A percentile compares a stretch with the other conserved stretches of the same genome.
These are phyloP conservation scores for Ceraceosorus guamensis DNA, from an alignment of 1,284 basidiomycete genomes.

Conservation along the genomic window DNA sequence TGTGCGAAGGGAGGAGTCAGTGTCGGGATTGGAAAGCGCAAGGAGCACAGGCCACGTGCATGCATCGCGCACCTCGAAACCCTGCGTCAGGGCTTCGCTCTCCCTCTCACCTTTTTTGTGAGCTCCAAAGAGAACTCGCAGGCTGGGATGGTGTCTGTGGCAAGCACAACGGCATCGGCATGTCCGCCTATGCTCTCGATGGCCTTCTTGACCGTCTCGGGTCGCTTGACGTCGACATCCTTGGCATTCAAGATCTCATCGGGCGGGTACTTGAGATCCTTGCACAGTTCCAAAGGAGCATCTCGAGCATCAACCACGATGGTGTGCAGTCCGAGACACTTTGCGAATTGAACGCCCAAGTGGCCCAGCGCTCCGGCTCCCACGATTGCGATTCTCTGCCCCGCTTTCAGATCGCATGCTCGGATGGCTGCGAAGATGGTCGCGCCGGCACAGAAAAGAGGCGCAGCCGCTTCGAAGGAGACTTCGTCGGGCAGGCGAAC, in stretches of 20 bases:
- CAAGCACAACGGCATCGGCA: constrained; percentile 10
- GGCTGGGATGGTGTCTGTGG: constrained; percentile 14
- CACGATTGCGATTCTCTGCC: constrained; percentile 8
- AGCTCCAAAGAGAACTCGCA: constrained; percentile 10
- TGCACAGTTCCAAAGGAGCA: constrained; percentile 12
- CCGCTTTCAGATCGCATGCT: constrained; percentile 4
- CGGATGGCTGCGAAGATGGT: constrained; percentile 13
- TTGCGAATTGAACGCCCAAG: constrained; percentile 7
- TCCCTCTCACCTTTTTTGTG: constrained; percentile 6
- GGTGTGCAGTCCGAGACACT: constrained; percentile 5
- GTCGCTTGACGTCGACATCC: constrained; percentile 4
- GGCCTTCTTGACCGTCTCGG: constrained; percentile 1
- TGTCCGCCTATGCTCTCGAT: constrained; percentile 5
- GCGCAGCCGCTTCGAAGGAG: constrained; percentile 11
- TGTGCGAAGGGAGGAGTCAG: not conserved
- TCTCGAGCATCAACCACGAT: constrained; percentile 9
- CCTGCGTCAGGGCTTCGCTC: too few relatives aligned
- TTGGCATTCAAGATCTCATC: constrained; percentile 7
- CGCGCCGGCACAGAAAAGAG: constrained; percentile 13
- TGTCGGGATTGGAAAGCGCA: too few relatives aligned
- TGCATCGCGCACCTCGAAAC: too few relatives aligned
- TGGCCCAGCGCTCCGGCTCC: constrained; percentile 12
- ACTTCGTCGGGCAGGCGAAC: constrained; percentile 8
- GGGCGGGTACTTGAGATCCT: constrained; percentile 1
- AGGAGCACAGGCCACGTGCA: too few relatives aligned